These are phyloP conservation scores for Sungouiozyma ichnusensis DNA, from an alignment of 805 yeast species.

Conservation along the genomic window DNA sequence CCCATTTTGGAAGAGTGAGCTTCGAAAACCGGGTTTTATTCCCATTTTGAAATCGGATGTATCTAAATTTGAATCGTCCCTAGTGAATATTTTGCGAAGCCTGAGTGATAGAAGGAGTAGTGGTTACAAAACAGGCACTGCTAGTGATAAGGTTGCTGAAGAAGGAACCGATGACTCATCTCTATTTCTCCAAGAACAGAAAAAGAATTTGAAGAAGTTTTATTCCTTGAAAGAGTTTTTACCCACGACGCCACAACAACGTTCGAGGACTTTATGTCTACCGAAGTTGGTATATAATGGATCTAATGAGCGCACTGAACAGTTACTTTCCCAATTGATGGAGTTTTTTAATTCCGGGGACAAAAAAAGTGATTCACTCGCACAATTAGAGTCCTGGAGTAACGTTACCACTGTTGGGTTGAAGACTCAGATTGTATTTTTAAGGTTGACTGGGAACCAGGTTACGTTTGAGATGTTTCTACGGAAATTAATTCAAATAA, in stretches of 20 bases:
- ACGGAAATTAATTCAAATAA: not conserved
- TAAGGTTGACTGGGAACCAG: slow-evolving; percentile 7
- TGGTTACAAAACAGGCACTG: no score
- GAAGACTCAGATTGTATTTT: slow-evolving; percentile 12
- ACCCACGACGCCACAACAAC: slow-evolving; percentile 20
- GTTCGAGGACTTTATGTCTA: slow-evolving; percentile 17
- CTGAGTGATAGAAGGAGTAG: no score
- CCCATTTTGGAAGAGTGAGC: slow-evolving; percentile 16
- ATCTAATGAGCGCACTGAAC: slow-evolving; percentile 8
- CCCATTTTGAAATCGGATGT: slow-evolving; percentile 21
- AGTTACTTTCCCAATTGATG: slow-evolving; percentile 3
- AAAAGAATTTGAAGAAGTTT: slow-evolving; percentile 3
- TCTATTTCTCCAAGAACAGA: not conserved
- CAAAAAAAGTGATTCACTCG: not conserved
- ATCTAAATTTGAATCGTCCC: slow-evolving; percentile 10
- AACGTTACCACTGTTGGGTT: slow-evolving; percentile 8
- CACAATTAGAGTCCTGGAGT: slow-evolving; percentile 10
- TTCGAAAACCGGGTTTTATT: slow-evolving; percentile 16
- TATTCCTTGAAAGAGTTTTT: slow-evolving; percentile 17
- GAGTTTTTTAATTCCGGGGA: slow-evolving; percentile 1
- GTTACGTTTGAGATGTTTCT: not conserved
- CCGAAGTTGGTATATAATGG: slow-evolving; percentile 10
- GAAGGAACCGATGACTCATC: not conserved
- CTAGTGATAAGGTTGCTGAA: not conserved
- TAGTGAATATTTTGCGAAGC: slow-evolving; percentile 1